These are phyloP conservation scores for Pyrenophora graminea DNA, from an alignment of 2,329 filamentous ascomycete species.

Conservation along the genomic window DNA sequence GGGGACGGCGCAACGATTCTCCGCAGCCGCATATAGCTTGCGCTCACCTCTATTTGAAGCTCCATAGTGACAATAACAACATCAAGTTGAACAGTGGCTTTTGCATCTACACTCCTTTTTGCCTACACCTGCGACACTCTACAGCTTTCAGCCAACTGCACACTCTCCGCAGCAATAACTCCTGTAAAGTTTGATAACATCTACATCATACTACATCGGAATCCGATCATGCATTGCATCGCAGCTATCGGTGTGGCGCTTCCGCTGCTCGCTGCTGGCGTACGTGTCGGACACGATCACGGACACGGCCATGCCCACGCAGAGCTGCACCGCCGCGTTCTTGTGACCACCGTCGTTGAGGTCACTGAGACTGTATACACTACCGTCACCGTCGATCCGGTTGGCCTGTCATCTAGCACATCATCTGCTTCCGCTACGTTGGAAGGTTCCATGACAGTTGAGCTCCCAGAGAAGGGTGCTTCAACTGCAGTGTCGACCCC, in stretches of 20 bases:
- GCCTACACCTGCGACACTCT: background rate
- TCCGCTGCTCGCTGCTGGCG: constrained; percentile 3
- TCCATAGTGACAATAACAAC: background rate
- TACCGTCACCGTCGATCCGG: constrained; percentile 6
- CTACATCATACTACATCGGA: no score
- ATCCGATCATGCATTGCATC: background rate
- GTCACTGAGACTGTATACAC: constrained; percentile 14
- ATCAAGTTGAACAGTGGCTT: background rate
- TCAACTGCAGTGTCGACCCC: background rate
- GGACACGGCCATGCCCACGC: constrained; percentile 2
- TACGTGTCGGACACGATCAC: background rate
- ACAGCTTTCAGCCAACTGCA: background rate
- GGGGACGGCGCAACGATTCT: background rate
- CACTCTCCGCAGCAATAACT: background rate
- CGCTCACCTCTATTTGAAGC: constrained; percentile 3
- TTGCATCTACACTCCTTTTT: background rate
- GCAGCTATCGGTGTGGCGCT: background rate
- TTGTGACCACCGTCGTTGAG: constrained; percentile 8
- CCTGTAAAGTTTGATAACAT: background rate
- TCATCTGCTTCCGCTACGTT: background rate
- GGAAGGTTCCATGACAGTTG: background rate
- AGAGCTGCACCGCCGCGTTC: background rate
- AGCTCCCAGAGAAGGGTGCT: background rate
- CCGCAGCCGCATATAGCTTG: background rate
- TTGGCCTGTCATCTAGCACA: background rate